phyloP scores from a whole-genome alignment of 2,329 filamentous ascomycete genomes.

The Phialophora expanda region DNA sequence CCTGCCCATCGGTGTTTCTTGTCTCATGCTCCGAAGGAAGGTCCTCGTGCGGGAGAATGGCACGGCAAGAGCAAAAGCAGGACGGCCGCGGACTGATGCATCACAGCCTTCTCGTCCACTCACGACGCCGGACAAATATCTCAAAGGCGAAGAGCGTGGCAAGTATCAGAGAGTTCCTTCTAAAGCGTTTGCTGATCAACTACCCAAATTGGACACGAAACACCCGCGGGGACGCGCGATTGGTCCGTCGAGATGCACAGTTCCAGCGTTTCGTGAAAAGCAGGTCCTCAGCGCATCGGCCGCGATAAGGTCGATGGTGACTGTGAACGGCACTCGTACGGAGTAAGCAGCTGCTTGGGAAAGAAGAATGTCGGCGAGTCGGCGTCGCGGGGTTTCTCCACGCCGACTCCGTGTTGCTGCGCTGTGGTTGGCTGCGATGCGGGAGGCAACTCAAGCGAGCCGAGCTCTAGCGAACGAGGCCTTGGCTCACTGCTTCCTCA shows the following conservation, averaged over 20 bases:
- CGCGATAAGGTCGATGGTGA: neutral
- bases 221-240: neutral
- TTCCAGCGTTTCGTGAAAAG: neutral
- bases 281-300: too few relatives aligned
- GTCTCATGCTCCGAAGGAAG: neutral
- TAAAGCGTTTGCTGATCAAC: neutral
- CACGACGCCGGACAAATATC: neutral
- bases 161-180: neutral
- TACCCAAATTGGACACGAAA: neutral
- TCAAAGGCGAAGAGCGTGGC: neutral
- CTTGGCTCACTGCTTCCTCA: neutral
- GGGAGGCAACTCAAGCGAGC: neutral
- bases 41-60: neutral
- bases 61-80: conserved; percentile 5
- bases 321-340: neutral
- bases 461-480: neutral
- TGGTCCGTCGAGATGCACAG: neutral
- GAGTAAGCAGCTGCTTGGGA: conserved; percentile 2
- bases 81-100: conserved; percentile 4
- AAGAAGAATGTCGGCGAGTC: conserved; percentile 17
- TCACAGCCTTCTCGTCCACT: neutral
- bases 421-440: neutral
- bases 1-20: neutral
- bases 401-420: neutral
- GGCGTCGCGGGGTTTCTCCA: conserved; percentile 10